These are phyloP conservation scores for Sporothrix inflata DNA, from an alignment of 2,329 filamentous ascomycete genomes.

Conservation along the genomic window DNA sequence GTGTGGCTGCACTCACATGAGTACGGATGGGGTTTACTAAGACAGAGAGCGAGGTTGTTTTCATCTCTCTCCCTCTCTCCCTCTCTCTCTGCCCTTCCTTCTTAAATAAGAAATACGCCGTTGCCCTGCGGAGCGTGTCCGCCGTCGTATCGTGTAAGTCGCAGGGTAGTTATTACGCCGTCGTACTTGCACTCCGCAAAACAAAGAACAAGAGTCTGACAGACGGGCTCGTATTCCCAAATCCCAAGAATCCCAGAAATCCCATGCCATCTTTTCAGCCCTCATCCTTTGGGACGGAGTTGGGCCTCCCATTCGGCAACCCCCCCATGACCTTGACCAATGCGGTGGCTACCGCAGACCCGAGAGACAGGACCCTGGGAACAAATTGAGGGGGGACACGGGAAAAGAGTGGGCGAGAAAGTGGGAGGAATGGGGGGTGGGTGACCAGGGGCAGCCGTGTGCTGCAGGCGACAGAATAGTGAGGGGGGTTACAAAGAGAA, in stretches of 20 bases:
- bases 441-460: too few relatives aligned
- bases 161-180: too few relatives aligned
- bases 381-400: not conserved
- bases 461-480: too few relatives aligned
- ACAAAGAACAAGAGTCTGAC: not conserved
- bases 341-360: conserved; percentile 10
- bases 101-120: conserved; percentile 13
- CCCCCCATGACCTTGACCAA: not conserved
- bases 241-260: not conserved
- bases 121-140: not conserved
- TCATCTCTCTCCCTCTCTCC: not conserved
- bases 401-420: too few relatives aligned
- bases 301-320: not conserved
- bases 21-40: not conserved
- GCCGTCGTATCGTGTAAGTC: not conserved
- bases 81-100: too few relatives aligned
- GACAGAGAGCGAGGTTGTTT: not conserved
- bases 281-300: not conserved
- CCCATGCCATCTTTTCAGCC: not conserved
- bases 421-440: not conserved
- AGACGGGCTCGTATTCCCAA: not conserved
- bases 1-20: not conserved
- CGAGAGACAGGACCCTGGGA: conserved; percentile 1
- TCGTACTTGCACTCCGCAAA: too few relatives aligned
- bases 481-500: too few relatives aligned